These are phyloP conservation scores for Naganishia randhawae DNA, from an alignment of 768 basidiomycete species.

Conservation along the genomic window DNA sequence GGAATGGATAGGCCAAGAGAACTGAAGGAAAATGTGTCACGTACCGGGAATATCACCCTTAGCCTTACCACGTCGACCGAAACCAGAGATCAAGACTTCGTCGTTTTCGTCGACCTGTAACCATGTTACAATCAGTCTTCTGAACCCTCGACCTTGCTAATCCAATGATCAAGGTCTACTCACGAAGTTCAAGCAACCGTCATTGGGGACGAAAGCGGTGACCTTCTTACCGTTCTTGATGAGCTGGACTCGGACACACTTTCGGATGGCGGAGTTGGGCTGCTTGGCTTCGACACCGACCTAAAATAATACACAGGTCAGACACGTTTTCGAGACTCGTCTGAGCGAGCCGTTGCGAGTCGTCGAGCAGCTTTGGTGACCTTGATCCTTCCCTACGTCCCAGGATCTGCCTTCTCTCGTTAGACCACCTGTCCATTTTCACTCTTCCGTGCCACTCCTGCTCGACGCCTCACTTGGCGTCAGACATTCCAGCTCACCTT, in stretches of 20 bases:
- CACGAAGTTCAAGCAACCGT: slow-evolving; percentile 51
- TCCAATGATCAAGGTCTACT: not conserved
- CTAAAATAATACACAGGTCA: slow-evolving; percentile 30
- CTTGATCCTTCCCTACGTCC: not conserved
- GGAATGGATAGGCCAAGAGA: not conserved
- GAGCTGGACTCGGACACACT: slow-evolving; percentile 98
- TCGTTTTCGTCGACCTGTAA: slow-evolving; percentile 88
- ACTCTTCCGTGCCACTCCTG: not conserved
- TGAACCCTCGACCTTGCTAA: not conserved
- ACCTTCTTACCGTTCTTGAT: slow-evolving; percentile 99
- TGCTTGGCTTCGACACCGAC: slow-evolving; percentile 99
- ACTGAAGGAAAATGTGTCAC: not conserved
- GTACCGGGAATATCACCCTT: slow-evolving; percentile 96
- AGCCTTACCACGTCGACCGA: slow-evolving; percentile 99
- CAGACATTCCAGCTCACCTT: slow-evolving; percentile 56
- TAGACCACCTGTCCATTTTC: not conserved
- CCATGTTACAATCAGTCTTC: not conserved
- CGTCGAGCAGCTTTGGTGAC: not conserved
- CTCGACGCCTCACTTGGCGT: not conserved
- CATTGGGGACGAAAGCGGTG: slow-evolving; percentile 91
- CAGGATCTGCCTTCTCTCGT: not conserved
- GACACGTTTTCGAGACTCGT: not conserved
- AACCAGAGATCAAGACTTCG: slow-evolving; percentile 98
- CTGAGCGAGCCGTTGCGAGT: not conserved
- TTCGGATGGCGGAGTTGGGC: slow-evolving; percentile 99